Evolutionary conservation across 306 rosid genomes (phyloP), one percentile per base, ranked within the genome.

Genomic region (Sicyos edulis): DNA sequence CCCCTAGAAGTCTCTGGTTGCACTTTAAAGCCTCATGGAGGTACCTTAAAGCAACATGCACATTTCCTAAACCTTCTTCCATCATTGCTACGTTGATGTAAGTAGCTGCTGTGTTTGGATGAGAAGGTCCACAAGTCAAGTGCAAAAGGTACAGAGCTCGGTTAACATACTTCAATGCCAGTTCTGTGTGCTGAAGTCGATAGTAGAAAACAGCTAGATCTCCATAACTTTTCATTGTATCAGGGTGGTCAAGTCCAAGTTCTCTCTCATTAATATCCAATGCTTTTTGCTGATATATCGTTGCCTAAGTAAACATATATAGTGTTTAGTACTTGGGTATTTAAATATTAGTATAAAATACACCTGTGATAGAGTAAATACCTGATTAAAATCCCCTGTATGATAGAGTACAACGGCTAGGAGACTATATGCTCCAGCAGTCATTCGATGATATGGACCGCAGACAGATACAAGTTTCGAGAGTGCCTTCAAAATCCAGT

Each of bases 171-270:
- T 93, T 93, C 83, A 93, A 81, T 45, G 98, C 98, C 81, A 93
- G 80, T 68, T 93, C 98, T 60, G 98, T 93, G 76, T 93, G 98
- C 81, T 93, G 98, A 78, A 93, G 98, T 52, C 98, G 88, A 80
- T 93, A 93, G 81, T 93, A 93, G 85, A 93, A 93, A 80, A 93
- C 98, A 70, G 98, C 98, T 17, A 93, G 89, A 81, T 93, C 98
- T 74, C 98, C 98, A 55, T 93, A 93, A 80, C 98, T 93, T 85
- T 93, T 93, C 97, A 93, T 93, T 19, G 98, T 93, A 76, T 93
- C 98, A 77, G 98, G 98, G 87, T 93, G 98, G 86, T 93, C 98
- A 77, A 93, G 89, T 82, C 98, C 97, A 54, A 93, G 97, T 83
- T 93, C 98, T 82, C 98, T 90, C 79, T 93, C 97, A 57, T 93